A percentile compares a stretch with the other conserved stretches of the same genome.
Conservation (phyloP, 75 land plant genomes). For the Pinus albicaulis region DNA sequence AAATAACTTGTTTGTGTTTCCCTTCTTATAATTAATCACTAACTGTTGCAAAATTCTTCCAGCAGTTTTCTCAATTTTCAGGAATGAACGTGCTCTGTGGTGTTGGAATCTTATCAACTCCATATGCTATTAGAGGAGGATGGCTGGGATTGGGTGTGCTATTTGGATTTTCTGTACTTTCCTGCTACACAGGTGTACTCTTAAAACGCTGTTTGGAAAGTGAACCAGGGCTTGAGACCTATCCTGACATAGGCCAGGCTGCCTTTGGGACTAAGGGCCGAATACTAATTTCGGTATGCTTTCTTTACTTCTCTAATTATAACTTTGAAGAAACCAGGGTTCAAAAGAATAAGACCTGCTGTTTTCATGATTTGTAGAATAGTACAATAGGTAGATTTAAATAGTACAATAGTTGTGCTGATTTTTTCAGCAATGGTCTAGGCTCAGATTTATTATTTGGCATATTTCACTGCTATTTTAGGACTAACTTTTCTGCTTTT, state of each 20-base stretch:
- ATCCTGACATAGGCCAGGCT: slow-evolving; percentile 87
- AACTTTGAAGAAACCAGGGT: not conserved
- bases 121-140: slow-evolving; percentile 81
- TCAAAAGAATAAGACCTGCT: no score
- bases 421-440: no score
- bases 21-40: no score
- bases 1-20: no score
- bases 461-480: no score
- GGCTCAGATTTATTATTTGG: no score
- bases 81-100: slow-evolving; percentile 82
- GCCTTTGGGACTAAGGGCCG: slow-evolving; percentile 78
- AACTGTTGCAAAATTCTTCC: not conserved
- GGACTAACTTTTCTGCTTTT: not conserved
- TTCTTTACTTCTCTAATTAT: not conserved
- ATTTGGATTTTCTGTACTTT: slow-evolving; percentile 49
- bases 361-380: no score
- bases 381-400: no score
- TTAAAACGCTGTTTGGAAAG: slow-evolving; percentile 65
- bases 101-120: slow-evolving; percentile 78
- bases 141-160: slow-evolving; percentile 59
- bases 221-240: slow-evolving; percentile 61
- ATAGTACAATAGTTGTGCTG: no score
- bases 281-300: slow-evolving; percentile 50
- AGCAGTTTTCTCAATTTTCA: slow-evolving; percentile 7
- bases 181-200: slow-evolving; percentile 72